Base-by-base conservation (phyloP, 1,284 basidiomycete genomes). In the Golubevia pallescens region DNA sequence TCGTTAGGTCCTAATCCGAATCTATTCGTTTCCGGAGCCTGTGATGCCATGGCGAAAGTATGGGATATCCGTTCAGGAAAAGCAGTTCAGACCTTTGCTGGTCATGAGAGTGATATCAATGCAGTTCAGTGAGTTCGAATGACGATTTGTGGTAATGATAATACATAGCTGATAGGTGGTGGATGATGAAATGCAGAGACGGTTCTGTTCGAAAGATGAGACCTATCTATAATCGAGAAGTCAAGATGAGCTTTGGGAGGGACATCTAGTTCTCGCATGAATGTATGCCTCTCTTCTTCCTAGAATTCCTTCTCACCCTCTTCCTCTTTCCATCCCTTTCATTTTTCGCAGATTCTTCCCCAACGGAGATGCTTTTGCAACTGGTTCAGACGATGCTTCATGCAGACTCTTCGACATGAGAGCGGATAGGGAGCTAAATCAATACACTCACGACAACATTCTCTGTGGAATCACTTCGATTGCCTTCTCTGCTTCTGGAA, bases 91-190 rank as follows among this genome's bases (percentile, higher is more conserved):
- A 97, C 96, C 2, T 99, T 99, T 86, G 94, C 94, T 63, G 97
- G 96, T 53, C 97, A 99, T 85, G 96, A 98, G 87, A 95, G 94
- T 63, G 97, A 99, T 86, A 98, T 99, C 88, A 99, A 99, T 86
- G 94, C 96, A 65, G 96, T 99, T 55, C 92, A 93, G 93, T 96
- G 84, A 84, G 93, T 90, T n/a, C n/a, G n/a, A n/a, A n/a, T n/a
- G n/a, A n/a, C n/a, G n/a, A n/a, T n/a, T n/a, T n/a, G n/a, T n/a
- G n/a, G n/a, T n/a, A n/a, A n/a, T n/a, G n/a, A n/a, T n/a, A n/a
- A n/a, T n/a, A n/a, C n/a, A n/a, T n/a, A n/a, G n/a, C n/a, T n/a
- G n/a, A n/a, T n/a, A 14, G n/a, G 8, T 5, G 24, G 10, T 7
- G 14, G 32, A 13, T 52, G 5, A 28, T 61, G 3, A 10, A n/a